phyloP scores from a whole-genome alignment of 352 stramenopile species.

The Aphanomyces invadans region DNA sequence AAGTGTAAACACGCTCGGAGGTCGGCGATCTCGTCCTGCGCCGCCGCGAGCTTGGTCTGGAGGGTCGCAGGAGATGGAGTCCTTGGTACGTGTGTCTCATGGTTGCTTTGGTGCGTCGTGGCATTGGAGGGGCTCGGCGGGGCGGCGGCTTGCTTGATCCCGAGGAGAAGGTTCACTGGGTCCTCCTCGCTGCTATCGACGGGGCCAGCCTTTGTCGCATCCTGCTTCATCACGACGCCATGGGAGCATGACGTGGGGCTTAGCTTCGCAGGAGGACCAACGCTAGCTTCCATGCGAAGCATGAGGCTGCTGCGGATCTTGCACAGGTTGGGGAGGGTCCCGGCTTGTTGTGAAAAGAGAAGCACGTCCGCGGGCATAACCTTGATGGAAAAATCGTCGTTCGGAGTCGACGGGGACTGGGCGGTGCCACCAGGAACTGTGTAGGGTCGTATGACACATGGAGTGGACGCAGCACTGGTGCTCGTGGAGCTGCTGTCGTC shows the following conservation, averaged over 20 bases:
- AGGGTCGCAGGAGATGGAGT: not conserved
- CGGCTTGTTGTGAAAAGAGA: not conserved
- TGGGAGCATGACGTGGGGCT: not conserved
- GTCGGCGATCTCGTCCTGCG: not conserved
- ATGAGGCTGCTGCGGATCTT: slow-evolving; percentile 14
- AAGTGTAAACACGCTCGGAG: not conserved
- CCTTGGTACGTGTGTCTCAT: not conserved
- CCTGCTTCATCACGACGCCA: not conserved
- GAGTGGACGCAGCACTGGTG: too few relatives aligned
- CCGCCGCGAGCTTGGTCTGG: not conserved
- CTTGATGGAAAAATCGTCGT: not conserved
- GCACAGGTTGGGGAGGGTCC: slow-evolving; percentile 4
- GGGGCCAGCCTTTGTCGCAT: too few relatives aligned
- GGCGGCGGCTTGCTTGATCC: slow-evolving; percentile 13
- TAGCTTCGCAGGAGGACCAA: not conserved
- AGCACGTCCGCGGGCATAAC: slow-evolving; percentile 9
- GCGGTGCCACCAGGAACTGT: too few relatives aligned
- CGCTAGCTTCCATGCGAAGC: not conserved
- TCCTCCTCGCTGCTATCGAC: slow-evolving; percentile 6
- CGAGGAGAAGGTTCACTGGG: slow-evolving; percentile 16
- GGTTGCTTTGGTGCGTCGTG: not conserved
- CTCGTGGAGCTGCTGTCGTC: not conserved
- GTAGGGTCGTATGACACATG: not conserved
- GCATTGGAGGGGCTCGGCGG: not conserved
- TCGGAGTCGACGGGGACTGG: too few relatives aligned